These are phyloP conservation scores for Cladosporium sp. DNA, from an alignment of 2,329 filamentous ascomycete genomes.

Conservation along the genomic window DNA sequence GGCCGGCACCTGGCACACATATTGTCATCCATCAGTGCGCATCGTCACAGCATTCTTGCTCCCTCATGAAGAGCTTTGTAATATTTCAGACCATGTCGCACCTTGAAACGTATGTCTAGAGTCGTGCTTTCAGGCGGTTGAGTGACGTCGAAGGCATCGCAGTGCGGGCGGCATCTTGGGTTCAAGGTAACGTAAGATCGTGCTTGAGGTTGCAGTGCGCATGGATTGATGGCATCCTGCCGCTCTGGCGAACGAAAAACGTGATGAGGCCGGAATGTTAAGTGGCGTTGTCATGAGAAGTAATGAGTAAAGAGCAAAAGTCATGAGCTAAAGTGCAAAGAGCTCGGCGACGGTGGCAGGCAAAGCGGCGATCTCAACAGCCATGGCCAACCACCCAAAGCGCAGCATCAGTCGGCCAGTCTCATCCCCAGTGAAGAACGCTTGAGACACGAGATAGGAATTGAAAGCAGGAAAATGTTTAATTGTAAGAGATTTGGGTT, in stretches of 20 bases:
- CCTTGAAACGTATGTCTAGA: background rate
- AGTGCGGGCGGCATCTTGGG: background rate
- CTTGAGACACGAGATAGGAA: background rate
- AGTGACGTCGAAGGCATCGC: background rate
- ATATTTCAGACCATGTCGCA: background rate
- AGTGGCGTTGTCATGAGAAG: background rate
- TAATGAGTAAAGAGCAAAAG: background rate
- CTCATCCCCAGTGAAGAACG: background rate
- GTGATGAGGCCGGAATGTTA: background rate
- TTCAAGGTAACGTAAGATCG: background rate
- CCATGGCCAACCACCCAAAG: background rate
- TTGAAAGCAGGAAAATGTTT: background rate
- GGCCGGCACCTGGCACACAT: background rate
- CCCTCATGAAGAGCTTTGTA: background rate
- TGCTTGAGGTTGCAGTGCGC: background rate
- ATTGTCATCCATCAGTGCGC: background rate
- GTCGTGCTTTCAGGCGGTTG: background rate
- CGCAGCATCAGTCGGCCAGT: background rate
- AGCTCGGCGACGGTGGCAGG: background rate
- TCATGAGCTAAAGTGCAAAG: background rate
- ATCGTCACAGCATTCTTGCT: background rate
- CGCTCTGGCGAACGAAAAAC: background rate
- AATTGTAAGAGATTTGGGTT: background rate
- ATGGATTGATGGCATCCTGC: background rate
- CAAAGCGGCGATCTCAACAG: background rate